A percentile compares a stretch with the other conserved stretches of the same genome.
phyloP scores from a whole-genome alignment of 2,329 filamentous ascomycete genomes.

The Stagonosporopsis chrysanthemi region DNA sequence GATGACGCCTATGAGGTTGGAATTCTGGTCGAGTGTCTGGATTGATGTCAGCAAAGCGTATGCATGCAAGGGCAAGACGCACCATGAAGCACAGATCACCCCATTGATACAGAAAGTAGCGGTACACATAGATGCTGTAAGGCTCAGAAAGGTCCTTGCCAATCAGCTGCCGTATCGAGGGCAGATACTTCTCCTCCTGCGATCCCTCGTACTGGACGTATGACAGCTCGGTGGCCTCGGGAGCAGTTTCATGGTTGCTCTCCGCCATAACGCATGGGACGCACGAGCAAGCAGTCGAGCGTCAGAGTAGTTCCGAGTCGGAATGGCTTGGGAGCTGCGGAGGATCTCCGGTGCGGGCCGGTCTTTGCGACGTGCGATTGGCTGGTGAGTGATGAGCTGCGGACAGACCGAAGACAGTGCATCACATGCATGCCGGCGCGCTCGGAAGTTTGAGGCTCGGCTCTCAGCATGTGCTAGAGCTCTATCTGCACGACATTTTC shows the following conservation, averaged over 20 bases:
- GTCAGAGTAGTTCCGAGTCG: constrained; percentile 12
- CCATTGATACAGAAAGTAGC: constrained; percentile 98
- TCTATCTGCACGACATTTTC: constrained; percentile 2
- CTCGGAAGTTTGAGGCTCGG: constrained; percentile 4
- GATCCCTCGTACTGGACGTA: constrained; percentile 67
- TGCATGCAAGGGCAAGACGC: constrained; percentile 18
- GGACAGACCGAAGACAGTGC: neutral
- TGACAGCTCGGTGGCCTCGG: constrained; percentile 36
- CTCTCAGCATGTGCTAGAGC: constrained; percentile 12
- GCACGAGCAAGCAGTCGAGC: neutral
- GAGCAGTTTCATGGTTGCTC: constrained; percentile 2
- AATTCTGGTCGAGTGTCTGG: constrained; percentile 44
- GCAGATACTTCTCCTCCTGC: constrained; percentile 73
- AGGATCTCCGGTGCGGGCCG: constrained; percentile 4
- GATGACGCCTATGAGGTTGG: constrained; percentile 83
- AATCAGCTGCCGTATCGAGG: constrained; percentile 89
- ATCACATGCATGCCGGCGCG: constrained; percentile 13
- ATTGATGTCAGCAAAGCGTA: neutral
- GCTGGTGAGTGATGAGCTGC: neutral
- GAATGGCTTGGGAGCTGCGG: constrained; percentile 5
- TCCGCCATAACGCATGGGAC: constrained; percentile 10
- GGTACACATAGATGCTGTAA: constrained; percentile 99
- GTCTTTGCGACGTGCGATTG: constrained; percentile 1
- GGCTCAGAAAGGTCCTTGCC: constrained; percentile 96
- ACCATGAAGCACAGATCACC: constrained; percentile 97